phyloP scores from a whole-genome alignment of 2,329 filamentous ascomycete genomes.

The Metarhizium album region DNA sequence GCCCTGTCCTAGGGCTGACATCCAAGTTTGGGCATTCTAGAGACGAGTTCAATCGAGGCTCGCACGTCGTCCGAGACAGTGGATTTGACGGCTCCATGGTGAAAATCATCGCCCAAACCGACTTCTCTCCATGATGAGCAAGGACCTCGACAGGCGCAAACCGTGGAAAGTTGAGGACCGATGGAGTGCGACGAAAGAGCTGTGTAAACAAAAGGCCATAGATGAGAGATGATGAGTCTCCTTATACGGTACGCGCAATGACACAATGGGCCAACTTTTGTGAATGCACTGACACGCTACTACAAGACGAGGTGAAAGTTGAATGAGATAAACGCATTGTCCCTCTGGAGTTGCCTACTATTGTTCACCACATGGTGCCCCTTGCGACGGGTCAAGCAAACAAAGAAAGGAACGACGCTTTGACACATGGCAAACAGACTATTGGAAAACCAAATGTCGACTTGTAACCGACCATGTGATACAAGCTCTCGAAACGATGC shows the following conservation, averaged over 20 bases:
- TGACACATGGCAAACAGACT: not conserved
- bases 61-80: not conserved
- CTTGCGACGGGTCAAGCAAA: not conserved
- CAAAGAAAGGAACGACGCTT: not conserved
- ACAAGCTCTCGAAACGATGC: not conserved
- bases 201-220: not conserved
- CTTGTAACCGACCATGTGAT: not conserved
- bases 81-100: not conserved
- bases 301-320: not conserved
- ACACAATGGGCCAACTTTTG: not conserved
- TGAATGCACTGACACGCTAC: not conserved
- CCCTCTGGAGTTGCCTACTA: not conserved
- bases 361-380: not conserved
- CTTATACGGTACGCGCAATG: not conserved
- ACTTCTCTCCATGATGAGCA: not conserved
- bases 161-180: no score
- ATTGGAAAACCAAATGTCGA: not conserved
- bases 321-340: not conserved
- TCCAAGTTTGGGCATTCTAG: not conserved
- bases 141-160: no score
- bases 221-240: not conserved
- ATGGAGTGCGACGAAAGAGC: not conserved
- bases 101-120: not conserved
- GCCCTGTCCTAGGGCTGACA: not conserved
- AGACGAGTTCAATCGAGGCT: not conserved